Percentiles rank a stretch among this genome's conserved stretches.
phyloP scores from a whole-genome alignment of 2,329 filamentous ascomycete species.

The Colletotrichum liaoningense region DNA sequence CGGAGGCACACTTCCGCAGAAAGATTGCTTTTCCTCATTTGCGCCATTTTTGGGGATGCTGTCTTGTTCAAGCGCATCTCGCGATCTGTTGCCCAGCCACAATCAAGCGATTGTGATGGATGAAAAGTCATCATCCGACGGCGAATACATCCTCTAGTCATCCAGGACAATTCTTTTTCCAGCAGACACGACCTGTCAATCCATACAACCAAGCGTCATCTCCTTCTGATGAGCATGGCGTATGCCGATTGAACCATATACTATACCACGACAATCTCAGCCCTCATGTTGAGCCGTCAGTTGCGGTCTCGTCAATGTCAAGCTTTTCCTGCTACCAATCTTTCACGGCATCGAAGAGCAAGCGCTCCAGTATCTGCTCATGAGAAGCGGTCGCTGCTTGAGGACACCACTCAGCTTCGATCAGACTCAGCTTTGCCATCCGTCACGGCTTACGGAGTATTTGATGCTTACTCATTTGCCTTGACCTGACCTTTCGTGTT shows the following conservation, averaged over 20 bases:
- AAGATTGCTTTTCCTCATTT: background rate
- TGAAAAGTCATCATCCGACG: background rate
- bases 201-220: background rate
- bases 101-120: constrained; percentile 28
- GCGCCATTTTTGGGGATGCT: constrained; percentile 20
- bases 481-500: background rate
- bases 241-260: background rate
- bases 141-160: background rate
- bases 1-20: background rate
- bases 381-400: background rate
- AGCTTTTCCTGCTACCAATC: background rate
- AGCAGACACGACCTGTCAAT: background rate
- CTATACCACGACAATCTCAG: background rate
- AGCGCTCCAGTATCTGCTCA: background rate
- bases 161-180: background rate
- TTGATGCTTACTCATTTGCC: background rate
- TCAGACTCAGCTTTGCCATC: background rate
- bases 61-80: background rate
- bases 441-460: background rate
- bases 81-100: background rate
- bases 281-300: background rate
- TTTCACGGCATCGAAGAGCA: constrained; percentile 1
- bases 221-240: background rate
- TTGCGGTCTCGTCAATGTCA: background rate
- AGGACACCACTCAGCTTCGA: background rate